Evolutionary conservation across 768 basidiomycete species (phyloP), one percentile per base, ranked within the genome.

Genomic region (Dioszegia hungarica): DNA sequence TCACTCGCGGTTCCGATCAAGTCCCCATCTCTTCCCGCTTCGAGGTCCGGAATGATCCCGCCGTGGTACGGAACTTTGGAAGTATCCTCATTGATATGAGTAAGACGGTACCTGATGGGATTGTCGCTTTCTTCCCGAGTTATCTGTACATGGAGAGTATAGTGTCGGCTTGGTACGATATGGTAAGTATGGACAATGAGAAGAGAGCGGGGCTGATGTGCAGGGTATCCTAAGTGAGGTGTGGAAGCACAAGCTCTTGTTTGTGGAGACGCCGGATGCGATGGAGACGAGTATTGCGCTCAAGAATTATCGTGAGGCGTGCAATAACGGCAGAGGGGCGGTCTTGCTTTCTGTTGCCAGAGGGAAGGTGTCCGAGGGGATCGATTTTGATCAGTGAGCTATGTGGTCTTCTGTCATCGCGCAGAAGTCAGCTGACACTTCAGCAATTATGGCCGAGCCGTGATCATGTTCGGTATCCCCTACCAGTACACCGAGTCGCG

Each of bases 101-200:
- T 79, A 93, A 93, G 74, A 90, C 89, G 52, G 93, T 99, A 1
- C 95, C 95, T 8, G 95, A 99, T 76, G 95, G 95, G 12, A 89
- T 99, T 60, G 95, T 98, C 19, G 93, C 92, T 3, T 99, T 99
- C 82, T 99, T 99, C 78, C 95, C 95, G 19, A 91, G 89, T 77
- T 99, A 99, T 78, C 84, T 99, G 14, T 99, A 99, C 77, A 99
- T 99, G 95, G 95, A 99, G 77, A 92, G 90, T 22, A 99, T 99
- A 57, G 95, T 98, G 11, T 91, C 92, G 1, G 95, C 95, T n/a
- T 99, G 95, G 95, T 97, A 98, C 72, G 95, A 99, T 76, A 99
- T 99, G 95, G 95, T 93, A 74, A 50, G 86, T 78, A 43, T 27
- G 19, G 34, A 33, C 25, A 28, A 39, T 22, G 39, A 5, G 10